phyloP scores from a whole-genome alignment of 805 yeast species.

The Candida maris region DNA sequence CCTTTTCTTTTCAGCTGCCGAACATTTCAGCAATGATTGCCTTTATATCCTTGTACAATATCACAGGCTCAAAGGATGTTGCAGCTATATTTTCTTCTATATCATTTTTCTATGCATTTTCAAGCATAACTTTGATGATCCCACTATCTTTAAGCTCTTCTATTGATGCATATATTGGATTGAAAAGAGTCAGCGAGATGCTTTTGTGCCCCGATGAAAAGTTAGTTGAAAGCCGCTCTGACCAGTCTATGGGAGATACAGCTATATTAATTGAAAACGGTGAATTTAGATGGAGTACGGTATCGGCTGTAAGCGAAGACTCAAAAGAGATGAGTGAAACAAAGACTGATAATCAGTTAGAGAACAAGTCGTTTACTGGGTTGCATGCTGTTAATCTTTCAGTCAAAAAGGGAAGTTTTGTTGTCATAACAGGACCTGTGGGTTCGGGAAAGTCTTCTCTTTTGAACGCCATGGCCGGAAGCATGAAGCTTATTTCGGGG shows the following conservation, averaged over 20 bases:
- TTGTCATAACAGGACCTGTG: conserved; percentile 72
- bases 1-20: conserved; percentile 59
- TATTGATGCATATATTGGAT: conserved; percentile 60
- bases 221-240: not conserved
- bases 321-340: conserved; percentile 43
- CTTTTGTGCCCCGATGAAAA: conserved; percentile 33
- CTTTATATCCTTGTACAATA: conserved; percentile 37
- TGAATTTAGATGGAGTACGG: conserved; percentile 63
- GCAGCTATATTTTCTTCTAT: conserved; percentile 66
- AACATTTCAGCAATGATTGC: conserved; percentile 63
- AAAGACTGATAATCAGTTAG: conserved; percentile 26
- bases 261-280: conserved; percentile 54
- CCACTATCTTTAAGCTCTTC: conserved; percentile 66
- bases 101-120: conserved; percentile 56
- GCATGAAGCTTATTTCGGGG: conserved; percentile 56
- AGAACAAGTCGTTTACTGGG: conserved; percentile 34
- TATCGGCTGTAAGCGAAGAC: conserved; percentile 9
- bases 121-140: conserved; percentile 58
- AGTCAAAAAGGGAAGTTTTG: conserved; percentile 61
- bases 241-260: conserved; percentile 3
- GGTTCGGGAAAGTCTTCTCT: conserved; percentile 82
- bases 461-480: conserved; percentile 64
- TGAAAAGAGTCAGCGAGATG: conserved; percentile 52
- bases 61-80: conserved; percentile 40
- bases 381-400: conserved; percentile 47